These are phyloP conservation scores for Ustilago nuda DNA, from an alignment of 1,284 basidiomycete genomes.

Conservation along the genomic window DNA sequence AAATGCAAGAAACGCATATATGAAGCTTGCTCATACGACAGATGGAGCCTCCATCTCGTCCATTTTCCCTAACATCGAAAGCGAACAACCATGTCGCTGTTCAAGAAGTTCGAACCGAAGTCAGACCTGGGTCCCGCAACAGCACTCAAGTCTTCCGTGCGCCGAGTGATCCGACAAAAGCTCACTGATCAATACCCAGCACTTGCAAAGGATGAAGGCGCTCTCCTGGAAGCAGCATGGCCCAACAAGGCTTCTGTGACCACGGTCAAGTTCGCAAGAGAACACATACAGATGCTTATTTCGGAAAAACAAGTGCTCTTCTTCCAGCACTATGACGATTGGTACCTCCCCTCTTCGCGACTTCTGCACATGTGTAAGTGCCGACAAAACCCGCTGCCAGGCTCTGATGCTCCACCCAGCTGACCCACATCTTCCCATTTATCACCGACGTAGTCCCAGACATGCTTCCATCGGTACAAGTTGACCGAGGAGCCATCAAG, in stretches of 20 bases:
- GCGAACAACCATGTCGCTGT: conserved; percentile 63
- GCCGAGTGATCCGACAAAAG: conserved; percentile 84
- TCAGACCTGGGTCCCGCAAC: conserved; percentile 91
- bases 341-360: conserved; percentile 86
- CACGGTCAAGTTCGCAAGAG: conserved; percentile 90
- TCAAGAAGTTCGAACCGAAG: conserved; percentile 73
- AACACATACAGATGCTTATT: conserved; percentile 92
- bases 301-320: conserved; percentile 87
- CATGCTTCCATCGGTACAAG: conserved; percentile 85
- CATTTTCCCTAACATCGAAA: background rate
- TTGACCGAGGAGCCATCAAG: conserved; percentile 97
- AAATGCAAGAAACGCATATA: conserved; percentile 13
- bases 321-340: conserved; percentile 97
- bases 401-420: background rate
- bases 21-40: background rate
- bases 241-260: conserved; percentile 96
- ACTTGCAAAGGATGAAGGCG: conserved; percentile 72
- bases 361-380: conserved; percentile 81
- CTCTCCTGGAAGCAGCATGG: conserved; percentile 87
- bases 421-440: conserved; percentile 1
- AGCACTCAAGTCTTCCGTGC: conserved; percentile 93
- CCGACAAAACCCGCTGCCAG: background rate
- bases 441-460: conserved; percentile 68
- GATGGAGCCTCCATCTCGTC: background rate
- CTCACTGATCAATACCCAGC: conserved; percentile 85